Evolutionary conservation across 2,329 filamentous ascomycete genomes (phyloP), one percentile per base, ranked within the genome.

Genomic region (Tolypocladium inflatum): DNA sequence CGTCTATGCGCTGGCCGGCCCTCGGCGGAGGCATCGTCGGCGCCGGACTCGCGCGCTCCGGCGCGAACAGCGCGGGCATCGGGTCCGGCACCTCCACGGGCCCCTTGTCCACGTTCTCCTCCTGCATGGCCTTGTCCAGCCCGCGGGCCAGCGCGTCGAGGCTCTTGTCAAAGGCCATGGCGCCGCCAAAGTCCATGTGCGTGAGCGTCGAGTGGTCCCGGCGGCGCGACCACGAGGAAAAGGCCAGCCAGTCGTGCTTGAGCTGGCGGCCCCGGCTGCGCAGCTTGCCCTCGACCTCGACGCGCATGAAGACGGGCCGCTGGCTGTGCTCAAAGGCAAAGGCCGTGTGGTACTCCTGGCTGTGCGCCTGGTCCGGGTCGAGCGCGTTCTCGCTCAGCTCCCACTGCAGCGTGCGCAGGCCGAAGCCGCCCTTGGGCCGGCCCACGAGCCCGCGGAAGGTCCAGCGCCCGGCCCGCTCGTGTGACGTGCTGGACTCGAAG

Each of bases 281-380:
- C 33, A 59, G 50, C 21, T 30, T 54, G 50, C 57, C 57, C 30
- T 50, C 45, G 19, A 59, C 53, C 55, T 59, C 57, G 42, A 56
- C 57, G 45, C 57, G 57, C 54, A 56, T 54, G 38, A 19, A 59
- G 38, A 59, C 54, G 41, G 54, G 57, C 23, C 37, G 51, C 43
- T 19, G 21, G 13, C 41, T 35, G 48, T 60, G 58, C 41, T 58
- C 55, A 38, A 60, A 61, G 10, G 60, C 56, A 56, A 60, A 61
- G 5, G 51, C 60, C 17, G 60, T 61, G 26, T 26, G 51, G 21
- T 55, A 58, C 21, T 60, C 60, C 21, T 53, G 56, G 21, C 55
- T 42, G 38, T 54, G 51, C 11, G 53, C n/a, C 38, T 57, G 58
- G n/a, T 45, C 59, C 17, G 26, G 55, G 23, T 59, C 55, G 26